Base-by-base conservation (phyloP, 768 basidiomycete species). In the Lentinus tigrinus region DNA sequence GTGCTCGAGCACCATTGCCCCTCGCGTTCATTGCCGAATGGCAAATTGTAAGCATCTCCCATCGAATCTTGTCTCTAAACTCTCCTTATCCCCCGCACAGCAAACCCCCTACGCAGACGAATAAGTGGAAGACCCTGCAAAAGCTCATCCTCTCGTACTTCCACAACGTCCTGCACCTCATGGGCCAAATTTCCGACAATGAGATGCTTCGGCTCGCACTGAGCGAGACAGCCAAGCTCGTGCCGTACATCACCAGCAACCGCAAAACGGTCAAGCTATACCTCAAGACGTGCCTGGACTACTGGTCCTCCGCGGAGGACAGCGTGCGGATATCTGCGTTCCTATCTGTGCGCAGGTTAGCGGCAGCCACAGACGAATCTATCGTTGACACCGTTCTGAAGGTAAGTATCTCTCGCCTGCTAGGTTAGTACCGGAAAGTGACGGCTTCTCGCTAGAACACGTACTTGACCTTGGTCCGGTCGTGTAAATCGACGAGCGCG, bases 121-220 rank as follows among this genome's bases (percentile, higher is more conserved):
- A 78, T 43, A 94, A 95, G 70, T 87, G 90, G 71, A 89, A 90
- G 70, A 78, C 89, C 0, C 79, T 97, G 6, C 93, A 94, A 67
- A 93, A 94, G 65, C 78, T 96, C 43, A 85, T 95, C 56, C 77
- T 93, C 17, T 93, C 94, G 3, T 93, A 92, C 74, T 95, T 98
- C 70, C 84, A 89, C 73, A 97, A 95, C 67, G 74, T 92, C 56
- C 79, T 93, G 19, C 85, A 91, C 63, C 72, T 98, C 42, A 78
- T 95, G 56, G 81, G 84, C 3, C 88, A 95, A 58, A 77, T 95
- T 55, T 82, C 87, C 50, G 83, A 92, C 67, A 73, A 78, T 57
- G 83, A 88, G 24, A 77, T 81, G 63, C 73, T 89, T 28, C 80
- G 85, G 7, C 78, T 93, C 14, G 89, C 92, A 1, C 75, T 98